A percentile compares a stretch with the other conserved stretches of the same genome.
Conservation (phyloP, 2,329 filamentous ascomycete species). For the Leptosphaerulina australis region DNA sequence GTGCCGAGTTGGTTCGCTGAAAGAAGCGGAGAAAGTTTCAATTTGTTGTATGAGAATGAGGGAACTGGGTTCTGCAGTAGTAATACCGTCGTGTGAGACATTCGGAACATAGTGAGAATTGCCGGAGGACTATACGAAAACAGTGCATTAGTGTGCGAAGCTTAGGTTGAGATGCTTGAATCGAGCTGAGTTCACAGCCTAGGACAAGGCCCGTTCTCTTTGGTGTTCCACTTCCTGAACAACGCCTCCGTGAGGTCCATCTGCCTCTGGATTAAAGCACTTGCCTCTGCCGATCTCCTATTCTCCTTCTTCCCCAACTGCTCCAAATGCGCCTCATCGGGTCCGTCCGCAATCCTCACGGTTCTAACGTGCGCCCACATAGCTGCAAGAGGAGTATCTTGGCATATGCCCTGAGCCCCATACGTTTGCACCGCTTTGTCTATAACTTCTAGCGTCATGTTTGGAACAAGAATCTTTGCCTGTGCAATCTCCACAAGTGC, state of each 20-base stretch:
- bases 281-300: constrained; percentile 64
- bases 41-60: constrained; percentile 43
- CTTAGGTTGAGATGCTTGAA: too few relatives aligned
- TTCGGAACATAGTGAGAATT: constrained; percentile 42
- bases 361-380: constrained; percentile 83
- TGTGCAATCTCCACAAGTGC: constrained; percentile 89
- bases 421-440: constrained; percentile 91
- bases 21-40: constrained; percentile 47
- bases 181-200: constrained; percentile 1
- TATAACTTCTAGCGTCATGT: constrained; percentile 80
- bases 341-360: constrained; percentile 83
- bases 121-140: constrained; percentile 51
- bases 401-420: constrained; percentile 83
- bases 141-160: constrained; percentile 49
- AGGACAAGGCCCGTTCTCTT: constrained; percentile 21
- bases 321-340: constrained; percentile 80
- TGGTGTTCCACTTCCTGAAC: constrained; percentile 60
- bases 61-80: constrained; percentile 47
- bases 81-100: constrained; percentile 49
- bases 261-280: constrained; percentile 66
- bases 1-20: constrained; percentile 49
- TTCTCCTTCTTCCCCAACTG: constrained; percentile 81
- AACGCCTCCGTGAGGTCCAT: constrained; percentile 66
- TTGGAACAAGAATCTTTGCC: constrained; percentile 87
- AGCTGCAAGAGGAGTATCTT: constrained; percentile 81